Conservation (phyloP, 768 basidiomycete species). For the Auriculariales sp. region DNA sequence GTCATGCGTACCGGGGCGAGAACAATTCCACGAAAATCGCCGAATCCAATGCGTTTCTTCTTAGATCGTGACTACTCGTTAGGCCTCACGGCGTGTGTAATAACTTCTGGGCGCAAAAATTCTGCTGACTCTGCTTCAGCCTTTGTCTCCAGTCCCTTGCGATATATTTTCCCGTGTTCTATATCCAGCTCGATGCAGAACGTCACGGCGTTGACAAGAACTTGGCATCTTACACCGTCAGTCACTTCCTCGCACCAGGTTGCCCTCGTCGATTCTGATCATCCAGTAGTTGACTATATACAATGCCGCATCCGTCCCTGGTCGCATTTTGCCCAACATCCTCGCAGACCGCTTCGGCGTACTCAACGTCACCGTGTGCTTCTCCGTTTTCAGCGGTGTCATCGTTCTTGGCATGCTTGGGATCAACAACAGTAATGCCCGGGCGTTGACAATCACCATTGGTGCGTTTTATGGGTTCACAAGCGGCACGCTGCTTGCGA, state of each 20-base stretch:
- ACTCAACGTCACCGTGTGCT: conserved; percentile 9
- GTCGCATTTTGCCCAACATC: conserved; percentile 7
- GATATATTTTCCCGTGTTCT: conserved; percentile 13
- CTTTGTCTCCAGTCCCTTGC: background rate
- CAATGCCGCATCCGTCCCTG: conserved; percentile 16
- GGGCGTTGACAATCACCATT: background rate
- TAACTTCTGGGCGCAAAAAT: conserved; percentile 1
- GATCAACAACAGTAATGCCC: conserved; percentile 1
- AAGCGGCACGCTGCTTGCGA: background rate
- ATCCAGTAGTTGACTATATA: conserved; percentile 30
- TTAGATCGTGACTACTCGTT: conserved; percentile 3
- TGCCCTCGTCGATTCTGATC: background rate
- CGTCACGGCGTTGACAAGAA: conserved; percentile 3
- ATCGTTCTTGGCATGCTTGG: conserved; percentile 7
- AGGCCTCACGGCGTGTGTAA: conserved; percentile 11
- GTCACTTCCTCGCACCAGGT: background rate
- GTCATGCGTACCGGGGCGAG: conserved; percentile 13
- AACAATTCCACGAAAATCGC: conserved; percentile 9
- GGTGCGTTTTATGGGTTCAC: conserved; percentile 7
- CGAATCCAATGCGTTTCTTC: background rate
- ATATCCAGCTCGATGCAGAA: conserved; percentile 8
- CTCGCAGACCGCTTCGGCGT: conserved; percentile 17
- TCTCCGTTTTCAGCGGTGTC: background rate
- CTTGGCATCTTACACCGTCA: conserved; percentile 23
- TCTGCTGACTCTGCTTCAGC: background rate